Evolutionary conservation across 352 stramenopile species (phyloP), one percentile per base, ranked within the genome.

Genomic region (Globisporangium nunn): DNA sequence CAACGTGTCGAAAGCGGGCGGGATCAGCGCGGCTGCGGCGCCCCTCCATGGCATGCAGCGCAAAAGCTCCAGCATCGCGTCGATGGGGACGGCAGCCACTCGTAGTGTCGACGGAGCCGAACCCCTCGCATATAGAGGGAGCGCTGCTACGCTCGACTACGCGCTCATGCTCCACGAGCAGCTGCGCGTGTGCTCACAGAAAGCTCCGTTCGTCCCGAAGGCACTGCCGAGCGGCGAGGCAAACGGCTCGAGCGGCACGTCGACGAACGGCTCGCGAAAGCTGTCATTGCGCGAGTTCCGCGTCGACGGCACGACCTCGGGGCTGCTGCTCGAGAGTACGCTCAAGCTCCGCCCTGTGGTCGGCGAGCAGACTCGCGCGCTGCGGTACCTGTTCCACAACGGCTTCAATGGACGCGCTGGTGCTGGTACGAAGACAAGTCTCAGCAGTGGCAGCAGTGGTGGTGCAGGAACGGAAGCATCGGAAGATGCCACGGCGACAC

Each of bases 361-460:
- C 29, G 73, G 72, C 45, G 68, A 81, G 17, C 71, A 86, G 53
- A 76, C 63, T n/a, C 75, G 79, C 4, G 77, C 71, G 3, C 51
- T 87, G 50, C 67, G 79, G 53, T 87, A 87, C 62, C 71, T 90
- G 29, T 90, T 90, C 57, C 72, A 79, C 40, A 75, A 85, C 46
- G 79, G 79, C 5, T 35, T 49, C 17, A 50, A 17, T 15, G 54
- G 35, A 33, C 28, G 51, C 17, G 39, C 11, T 29, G 44, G 4
- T 14, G 33, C 18, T 4, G 29, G n/a, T 10, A 8, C 41, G 18
- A 41, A 41, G 29, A 23, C n/a, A 7, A 54, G 11, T 11, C 15
- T 28, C 23, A 35, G 17, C 46, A 12, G 11, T 33, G 29, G 14
- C 46, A 12, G 11, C 45, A 40, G 14, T 29, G 14, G 41, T 6